These are phyloP conservation scores for Musa troglodytarum DNA, from an alignment of 176 grass and related monocot species.

Conservation along the genomic window DNA sequence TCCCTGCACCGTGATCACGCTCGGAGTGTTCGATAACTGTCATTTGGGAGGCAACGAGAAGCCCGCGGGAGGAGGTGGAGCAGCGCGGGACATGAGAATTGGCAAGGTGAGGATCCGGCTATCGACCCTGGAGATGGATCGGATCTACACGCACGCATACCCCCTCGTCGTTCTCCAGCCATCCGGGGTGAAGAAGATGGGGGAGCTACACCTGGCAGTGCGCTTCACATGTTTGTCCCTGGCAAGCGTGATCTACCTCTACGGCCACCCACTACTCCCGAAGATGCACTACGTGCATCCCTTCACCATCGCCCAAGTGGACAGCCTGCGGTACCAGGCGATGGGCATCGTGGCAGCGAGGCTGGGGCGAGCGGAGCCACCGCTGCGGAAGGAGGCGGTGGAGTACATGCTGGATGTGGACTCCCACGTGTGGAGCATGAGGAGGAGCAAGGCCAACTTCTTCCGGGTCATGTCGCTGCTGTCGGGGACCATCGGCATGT, in stretches of 20 bases:
- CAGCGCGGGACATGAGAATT: slow-evolving; percentile 36
- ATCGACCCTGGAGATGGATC: slow-evolving; percentile 57
- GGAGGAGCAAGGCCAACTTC: slow-evolving; percentile 29
- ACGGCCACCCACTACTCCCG: slow-evolving; percentile 46
- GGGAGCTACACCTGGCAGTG: slow-evolving; percentile 63
- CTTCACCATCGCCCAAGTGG: slow-evolving; percentile 38
- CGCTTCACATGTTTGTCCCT: slow-evolving; percentile 58
- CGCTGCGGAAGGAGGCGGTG: slow-evolving; percentile 25
- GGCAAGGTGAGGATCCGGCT: slow-evolving; percentile 79
- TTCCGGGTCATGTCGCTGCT: slow-evolving; percentile 15
- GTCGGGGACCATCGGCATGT: slow-evolving; percentile 4
- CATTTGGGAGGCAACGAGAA: slow-evolving; percentile 20
- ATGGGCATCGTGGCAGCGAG: slow-evolving; percentile 19
- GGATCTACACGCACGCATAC: slow-evolving; percentile 30
- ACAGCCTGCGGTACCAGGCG: slow-evolving; percentile 18
- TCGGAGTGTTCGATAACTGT: slow-evolving; percentile 73
- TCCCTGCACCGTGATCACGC: slow-evolving; percentile 63
- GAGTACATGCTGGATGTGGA: slow-evolving; percentile 31
- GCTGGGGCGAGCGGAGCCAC: slow-evolving; percentile 23
- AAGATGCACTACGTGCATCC: slow-evolving; percentile 54
- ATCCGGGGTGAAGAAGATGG: slow-evolving; percentile 56
- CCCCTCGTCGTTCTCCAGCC: slow-evolving; percentile 44
- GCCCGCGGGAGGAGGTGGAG: background rate
- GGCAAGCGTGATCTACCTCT: slow-evolving; percentile 32
- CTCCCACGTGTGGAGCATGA: slow-evolving; percentile 32